Evolutionary conservation across 2,329 filamentous ascomycete genomes (phyloP).

Genomic region (Chrysoporthe puriensis): DNA sequence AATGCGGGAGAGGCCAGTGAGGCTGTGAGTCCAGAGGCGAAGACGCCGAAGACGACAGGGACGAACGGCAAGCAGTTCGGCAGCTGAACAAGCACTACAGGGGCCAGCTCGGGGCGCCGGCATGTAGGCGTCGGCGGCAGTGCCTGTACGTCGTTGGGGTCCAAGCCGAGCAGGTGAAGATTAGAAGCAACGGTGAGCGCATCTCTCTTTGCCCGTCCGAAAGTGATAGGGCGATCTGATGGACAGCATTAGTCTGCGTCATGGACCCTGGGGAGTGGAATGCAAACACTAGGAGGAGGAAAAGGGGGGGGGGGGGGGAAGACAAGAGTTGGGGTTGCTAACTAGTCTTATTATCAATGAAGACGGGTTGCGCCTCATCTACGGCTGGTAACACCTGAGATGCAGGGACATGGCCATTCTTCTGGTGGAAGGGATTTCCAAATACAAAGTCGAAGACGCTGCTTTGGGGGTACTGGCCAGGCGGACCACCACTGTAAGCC

Average conservation of each 20-base stretch:
- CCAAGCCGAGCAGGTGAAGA: constrained; percentile 41
- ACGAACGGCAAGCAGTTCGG: constrained; percentile 47
- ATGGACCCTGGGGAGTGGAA: no score
- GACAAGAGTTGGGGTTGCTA: constrained; percentile 23
- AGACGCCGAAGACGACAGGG: constrained; percentile 41
- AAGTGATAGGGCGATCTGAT: constrained; percentile 43
- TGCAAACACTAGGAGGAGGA: neutral
- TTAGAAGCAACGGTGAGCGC: constrained; percentile 42
- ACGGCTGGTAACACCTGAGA: constrained; percentile 39
- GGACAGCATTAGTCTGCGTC: constrained; percentile 15
- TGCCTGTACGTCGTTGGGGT: constrained; percentile 38
- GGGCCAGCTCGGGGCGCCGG: constrained; percentile 42
- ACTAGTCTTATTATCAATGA: constrained; percentile 47
- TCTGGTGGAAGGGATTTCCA: constrained; percentile 41
- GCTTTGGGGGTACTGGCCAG: constrained; percentile 32
- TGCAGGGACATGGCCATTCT: constrained; percentile 37
- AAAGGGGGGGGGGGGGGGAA: neutral
- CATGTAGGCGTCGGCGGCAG: constrained; percentile 47
- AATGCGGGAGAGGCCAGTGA: constrained; percentile 46
- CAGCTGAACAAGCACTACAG: constrained; percentile 47
- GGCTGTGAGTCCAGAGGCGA: constrained; percentile 45
- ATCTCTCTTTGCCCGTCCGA: constrained; percentile 39
- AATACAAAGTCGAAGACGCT: constrained; percentile 45
- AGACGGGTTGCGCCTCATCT: constrained; percentile 40
- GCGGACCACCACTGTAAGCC: constrained; percentile 33